Conservation (phyloP, 805 yeast species). For the Dipodascus albidus region DNA sequence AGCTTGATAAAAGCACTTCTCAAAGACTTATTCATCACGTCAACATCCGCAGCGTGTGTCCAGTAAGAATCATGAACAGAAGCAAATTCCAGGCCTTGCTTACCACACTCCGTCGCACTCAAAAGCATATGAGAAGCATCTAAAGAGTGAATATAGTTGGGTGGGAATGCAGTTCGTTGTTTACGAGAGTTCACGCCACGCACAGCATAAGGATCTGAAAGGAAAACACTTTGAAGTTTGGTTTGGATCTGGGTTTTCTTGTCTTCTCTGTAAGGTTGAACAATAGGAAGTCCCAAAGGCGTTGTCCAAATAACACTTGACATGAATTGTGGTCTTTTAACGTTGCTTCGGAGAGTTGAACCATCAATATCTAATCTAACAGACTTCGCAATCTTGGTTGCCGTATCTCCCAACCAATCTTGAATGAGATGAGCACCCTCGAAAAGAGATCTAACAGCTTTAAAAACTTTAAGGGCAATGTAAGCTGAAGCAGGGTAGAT, state of each 20-base stretch:
- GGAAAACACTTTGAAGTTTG: constrained; percentile 74
- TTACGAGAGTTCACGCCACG: constrained; percentile 78
- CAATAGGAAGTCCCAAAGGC: constrained; percentile 90
- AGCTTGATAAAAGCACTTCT: constrained; percentile 71
- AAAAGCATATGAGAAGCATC: constrained; percentile 96
- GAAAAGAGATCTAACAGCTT: constrained; percentile 74
- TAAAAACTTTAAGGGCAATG: constrained; percentile 67
- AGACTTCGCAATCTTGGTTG: constrained; percentile 67
- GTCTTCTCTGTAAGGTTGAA: constrained; percentile 82
- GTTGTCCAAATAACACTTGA: constrained; percentile 97
- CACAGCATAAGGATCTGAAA: constrained; percentile 77
- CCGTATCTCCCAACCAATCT: constrained; percentile 90
- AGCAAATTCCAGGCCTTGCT: constrained; percentile 60
- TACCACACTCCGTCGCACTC: constrained; percentile 71
- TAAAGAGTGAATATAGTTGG: constrained; percentile 86
- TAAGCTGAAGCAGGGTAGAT: constrained; percentile 45
- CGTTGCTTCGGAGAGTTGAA: constrained; percentile 20
- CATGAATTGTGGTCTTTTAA: constrained; percentile 51
- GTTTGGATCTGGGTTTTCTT: constrained; percentile 62
- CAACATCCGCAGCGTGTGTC: constrained; percentile 89
- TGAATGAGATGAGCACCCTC: constrained; percentile 90
- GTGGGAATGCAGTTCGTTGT: constrained; percentile 90
- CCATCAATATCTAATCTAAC: constrained; percentile 51
- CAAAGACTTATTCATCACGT: constrained; percentile 53
- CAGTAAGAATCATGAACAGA: constrained; percentile 97